phyloP scores from a whole-genome alignment of 441 rosid genomes.

The Pelargonium australe region DNA sequence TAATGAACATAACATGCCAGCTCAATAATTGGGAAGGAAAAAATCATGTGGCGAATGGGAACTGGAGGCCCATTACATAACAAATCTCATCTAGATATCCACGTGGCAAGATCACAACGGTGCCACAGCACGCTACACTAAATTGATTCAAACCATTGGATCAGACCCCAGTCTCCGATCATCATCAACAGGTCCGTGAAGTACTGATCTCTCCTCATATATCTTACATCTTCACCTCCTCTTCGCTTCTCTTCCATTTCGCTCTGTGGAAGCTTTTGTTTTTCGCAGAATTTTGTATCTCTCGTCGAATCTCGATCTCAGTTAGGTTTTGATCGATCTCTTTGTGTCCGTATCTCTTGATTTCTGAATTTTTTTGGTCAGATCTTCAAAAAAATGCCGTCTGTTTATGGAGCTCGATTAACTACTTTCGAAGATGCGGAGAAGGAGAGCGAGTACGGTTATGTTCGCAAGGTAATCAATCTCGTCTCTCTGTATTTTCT shows the following conservation, averaged over 20 bases:
- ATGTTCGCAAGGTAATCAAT: conserved; percentile 78
- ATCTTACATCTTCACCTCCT: not conserved
- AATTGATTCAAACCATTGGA: not conserved
- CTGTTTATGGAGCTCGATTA: conserved; percentile 75
- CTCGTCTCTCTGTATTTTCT: not conserved
- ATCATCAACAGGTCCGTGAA: not conserved
- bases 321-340: not conserved
- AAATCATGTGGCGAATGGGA: not conserved
- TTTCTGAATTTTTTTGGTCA: not conserved
- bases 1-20: no score
- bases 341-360: not conserved
- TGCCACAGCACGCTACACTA: not conserved
- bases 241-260: not conserved
- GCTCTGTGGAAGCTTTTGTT: not conserved
- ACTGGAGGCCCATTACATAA: not conserved
- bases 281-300: not conserved
- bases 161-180: not conserved
- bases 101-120: not conserved
- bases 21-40: not conserved
- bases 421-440: conserved; percentile 95
- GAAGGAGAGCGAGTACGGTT: conserved; percentile 99
- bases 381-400: conserved; percentile 49
- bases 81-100: not conserved
- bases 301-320: not conserved
- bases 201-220: not conserved